Evolutionary conservation across 257 asterid genomes (phyloP), one percentile per base, ranked within the genome.

Genomic region (Primulina eburnea): DNA sequence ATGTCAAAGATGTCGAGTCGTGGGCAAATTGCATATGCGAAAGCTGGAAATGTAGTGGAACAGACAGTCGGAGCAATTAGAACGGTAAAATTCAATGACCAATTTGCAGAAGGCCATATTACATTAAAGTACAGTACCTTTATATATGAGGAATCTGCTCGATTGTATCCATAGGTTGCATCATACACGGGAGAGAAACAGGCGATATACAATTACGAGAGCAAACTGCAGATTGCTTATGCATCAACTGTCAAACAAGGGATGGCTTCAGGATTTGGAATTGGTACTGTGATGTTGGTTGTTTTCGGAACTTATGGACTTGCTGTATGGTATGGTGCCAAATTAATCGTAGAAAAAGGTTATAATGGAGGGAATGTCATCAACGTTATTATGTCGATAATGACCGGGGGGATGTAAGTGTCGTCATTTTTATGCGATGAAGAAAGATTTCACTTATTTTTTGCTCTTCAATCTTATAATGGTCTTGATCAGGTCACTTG

Each of bases 41-140:
- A 81, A 37, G 97, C 97, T 16, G 92, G 91, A 60, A 82, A 82
- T 65, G 87, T 90, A 26, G 86, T 79, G 20, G 97, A 90, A 59
- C 97, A 90, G 64, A 82, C 93, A 0, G 76, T 90, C 26, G 93
- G 95, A 76, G 88, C 91, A 57, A 88, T 88, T 67, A 82, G 95
- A 75, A 90, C 95, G 77, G 97, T 90, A 83, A 60, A 24, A 34
- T 30, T 7, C 9, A 1, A 34, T 7, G 38, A 16, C 50, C 35
- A 16, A 10, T 29, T 14, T 7, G 56, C 33, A 55, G 47, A 35
- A 65, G 21, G 17, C 6, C 37, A 4, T 18, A 17, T 17, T 2
- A 30, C 26, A 9, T 0, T 30, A 0, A 7, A 29, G 40, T 66
- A 16, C 35, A 62, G 14, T 67, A 37, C 30, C 6, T 60, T 10